These are phyloP conservation scores for Adansonia digitata DNA, from an alignment of 345 rosid genomes.

Conservation along the genomic window DNA sequence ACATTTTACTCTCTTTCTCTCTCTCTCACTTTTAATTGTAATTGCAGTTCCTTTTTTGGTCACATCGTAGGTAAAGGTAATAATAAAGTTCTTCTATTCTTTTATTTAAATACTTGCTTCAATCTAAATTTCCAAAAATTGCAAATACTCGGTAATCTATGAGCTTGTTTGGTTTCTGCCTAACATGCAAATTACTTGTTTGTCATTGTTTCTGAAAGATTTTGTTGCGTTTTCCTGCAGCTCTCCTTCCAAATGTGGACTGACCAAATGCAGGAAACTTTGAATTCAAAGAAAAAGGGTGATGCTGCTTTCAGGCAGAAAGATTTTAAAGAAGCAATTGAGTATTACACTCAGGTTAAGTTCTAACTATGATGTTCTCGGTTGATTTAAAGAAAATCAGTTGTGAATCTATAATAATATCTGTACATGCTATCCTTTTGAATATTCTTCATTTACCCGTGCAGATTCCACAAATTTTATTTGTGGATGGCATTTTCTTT, in stretches of 20 bases:
- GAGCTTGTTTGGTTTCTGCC: constrained; percentile 3
- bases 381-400: not conserved
- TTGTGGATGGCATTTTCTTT: not conserved
- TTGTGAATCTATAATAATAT: not conserved
- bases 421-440: not conserved
- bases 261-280: constrained; percentile 77
- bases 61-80: not conserved
- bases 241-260: constrained; percentile 88
- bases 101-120: not conserved
- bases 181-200: not conserved
- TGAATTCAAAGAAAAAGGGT: constrained; percentile 78
- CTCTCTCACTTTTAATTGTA: not conserved
- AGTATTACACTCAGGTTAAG: constrained; percentile 69
- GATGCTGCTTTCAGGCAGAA: constrained; percentile 69
- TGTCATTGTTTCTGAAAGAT: constrained; percentile 12
- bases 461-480: not conserved
- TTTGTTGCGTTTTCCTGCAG: constrained; percentile 33
- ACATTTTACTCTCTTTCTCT: too few relatives aligned
- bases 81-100: not conserved
- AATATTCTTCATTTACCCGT: not conserved
- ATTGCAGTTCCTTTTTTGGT: not conserved
- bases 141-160: constrained; percentile 6
- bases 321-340: constrained; percentile 59
- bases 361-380: not conserved
- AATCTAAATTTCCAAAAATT: not conserved